These are phyloP conservation scores for Saccharomyces hybrid DNA, from an alignment of 1,139 yeast species.

Conservation along the genomic window DNA sequence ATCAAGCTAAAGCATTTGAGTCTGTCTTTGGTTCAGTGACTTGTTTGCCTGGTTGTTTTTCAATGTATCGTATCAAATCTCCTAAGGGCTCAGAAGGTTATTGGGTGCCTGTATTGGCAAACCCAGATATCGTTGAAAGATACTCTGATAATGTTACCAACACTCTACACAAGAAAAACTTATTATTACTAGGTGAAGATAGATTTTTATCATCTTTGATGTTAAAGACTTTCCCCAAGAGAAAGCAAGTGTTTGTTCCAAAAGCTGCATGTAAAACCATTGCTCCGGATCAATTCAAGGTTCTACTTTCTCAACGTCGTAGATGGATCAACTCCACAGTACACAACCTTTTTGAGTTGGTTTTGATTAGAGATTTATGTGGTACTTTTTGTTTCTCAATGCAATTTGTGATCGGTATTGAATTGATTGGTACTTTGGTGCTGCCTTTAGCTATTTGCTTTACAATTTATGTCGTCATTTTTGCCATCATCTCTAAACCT, in stretches of 20 bases:
- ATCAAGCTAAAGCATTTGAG: slow-evolving; percentile 93
- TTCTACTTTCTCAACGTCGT: slow-evolving; percentile 87
- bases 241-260: slow-evolving; percentile 85
- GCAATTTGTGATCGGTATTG: slow-evolving; percentile 89
- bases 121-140: slow-evolving; percentile 93
- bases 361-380: slow-evolving; percentile 81
- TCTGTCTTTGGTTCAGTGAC: slow-evolving; percentile 95
- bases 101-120: slow-evolving; percentile 95
- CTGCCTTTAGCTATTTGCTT: slow-evolving; percentile 88
- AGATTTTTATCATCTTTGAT: slow-evolving; percentile 80
- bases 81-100: slow-evolving; percentile 87
- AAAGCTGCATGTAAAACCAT: slow-evolving; percentile 94
- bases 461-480: slow-evolving; percentile 72
- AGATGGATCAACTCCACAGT: slow-evolving; percentile 98
- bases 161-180: slow-evolving; percentile 83
- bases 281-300: slow-evolving; percentile 77
- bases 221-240: slow-evolving; percentile 87
- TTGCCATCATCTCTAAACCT: slow-evolving; percentile 74
- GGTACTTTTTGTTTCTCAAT: slow-evolving; percentile 96
- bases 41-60: slow-evolving; percentile 96
- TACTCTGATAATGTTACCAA: slow-evolving; percentile 85
- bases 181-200: slow-evolving; percentile 88
- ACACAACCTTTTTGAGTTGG: slow-evolving; percentile 88
- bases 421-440: slow-evolving; percentile 82
- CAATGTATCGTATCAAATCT: slow-evolving; percentile 88